A percentile compares a stretch with the other conserved stretches of the same genome.
Evolutionary conservation across 2,329 filamentous ascomycete species (phyloP).

Genomic region (Exophiala phaeomuriformis): DNA sequence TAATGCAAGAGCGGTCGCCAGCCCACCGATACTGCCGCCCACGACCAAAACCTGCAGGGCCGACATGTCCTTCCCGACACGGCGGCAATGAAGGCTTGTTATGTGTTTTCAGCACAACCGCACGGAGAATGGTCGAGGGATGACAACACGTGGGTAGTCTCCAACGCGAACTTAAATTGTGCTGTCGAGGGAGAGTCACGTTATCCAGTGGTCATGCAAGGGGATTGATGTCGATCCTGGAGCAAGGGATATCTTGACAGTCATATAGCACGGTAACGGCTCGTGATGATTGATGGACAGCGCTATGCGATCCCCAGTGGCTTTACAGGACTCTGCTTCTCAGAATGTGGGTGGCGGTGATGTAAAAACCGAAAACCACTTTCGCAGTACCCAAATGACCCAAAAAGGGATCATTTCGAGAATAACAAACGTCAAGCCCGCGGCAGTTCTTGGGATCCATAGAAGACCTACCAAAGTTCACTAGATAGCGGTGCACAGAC

Average conservation of each 20-base stretch:
- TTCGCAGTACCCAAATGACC: no score
- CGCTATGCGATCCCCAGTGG: not conserved
- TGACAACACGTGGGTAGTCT: no score
- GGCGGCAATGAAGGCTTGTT: not conserved
- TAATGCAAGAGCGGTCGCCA: conserved; percentile 45
- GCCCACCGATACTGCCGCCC: conserved; percentile 46
- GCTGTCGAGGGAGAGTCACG: not conserved
- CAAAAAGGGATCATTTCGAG: no score
- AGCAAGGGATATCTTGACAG: not conserved
- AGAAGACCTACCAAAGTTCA: not conserved
- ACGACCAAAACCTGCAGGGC: conserved; percentile 41
- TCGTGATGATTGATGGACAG: not conserved
- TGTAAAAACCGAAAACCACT: no score
- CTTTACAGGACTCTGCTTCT: not conserved
- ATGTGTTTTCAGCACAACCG: not conserved
- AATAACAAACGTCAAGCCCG: no score
- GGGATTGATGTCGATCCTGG: not conserved
- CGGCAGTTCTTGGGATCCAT: no score
- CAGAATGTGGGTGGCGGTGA: no score
- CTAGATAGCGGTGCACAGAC: not conserved
- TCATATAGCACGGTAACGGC: not conserved
- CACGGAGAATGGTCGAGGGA: not conserved
- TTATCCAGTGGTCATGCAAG: not conserved
- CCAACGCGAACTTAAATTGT: not conserved
- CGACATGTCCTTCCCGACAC: not conserved